A percentile compares a stretch with the other conserved stretches of the same genome.
phyloP scores from a whole-genome alignment of 768 basidiomycete genomes.

The Pleurotus ostreatus region DNA sequence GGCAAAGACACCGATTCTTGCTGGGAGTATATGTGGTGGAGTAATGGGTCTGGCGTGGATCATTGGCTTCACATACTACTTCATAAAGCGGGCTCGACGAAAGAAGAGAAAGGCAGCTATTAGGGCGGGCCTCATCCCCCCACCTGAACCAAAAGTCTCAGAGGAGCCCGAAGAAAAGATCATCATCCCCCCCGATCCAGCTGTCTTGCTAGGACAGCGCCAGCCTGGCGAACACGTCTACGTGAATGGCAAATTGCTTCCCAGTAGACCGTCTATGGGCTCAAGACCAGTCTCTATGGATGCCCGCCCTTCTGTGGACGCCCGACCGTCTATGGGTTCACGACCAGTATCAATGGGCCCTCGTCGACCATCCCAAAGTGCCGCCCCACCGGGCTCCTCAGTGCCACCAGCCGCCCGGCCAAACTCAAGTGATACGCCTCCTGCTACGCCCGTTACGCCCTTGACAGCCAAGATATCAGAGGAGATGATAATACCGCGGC shows the following conservation, averaged over 20 bases:
- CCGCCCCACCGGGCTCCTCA: not conserved
- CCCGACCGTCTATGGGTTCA: too few relatives aligned
- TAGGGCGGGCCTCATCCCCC: slow-evolving; percentile 27
- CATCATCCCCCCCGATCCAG: slow-evolving; percentile 66
- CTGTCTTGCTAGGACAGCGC: slow-evolving; percentile 47
- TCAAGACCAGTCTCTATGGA: too few relatives aligned
- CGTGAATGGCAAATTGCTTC: slow-evolving; percentile 12
- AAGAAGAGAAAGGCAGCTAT: slow-evolving; percentile 40
- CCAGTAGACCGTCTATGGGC: too few relatives aligned
- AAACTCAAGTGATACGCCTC: not conserved
- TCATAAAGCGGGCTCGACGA: slow-evolving; percentile 47
- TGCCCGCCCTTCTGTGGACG: too few relatives aligned
- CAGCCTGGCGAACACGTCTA: slow-evolving; percentile 33
- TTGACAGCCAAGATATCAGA: slow-evolving; percentile 15
- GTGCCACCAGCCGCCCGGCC: not conserved
- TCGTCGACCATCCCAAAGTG: not conserved
- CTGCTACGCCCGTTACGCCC: slow-evolving; percentile 3
- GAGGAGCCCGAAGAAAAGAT: slow-evolving; percentile 32
- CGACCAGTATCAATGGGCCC: slow-evolving; percentile 11
- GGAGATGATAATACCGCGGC: slow-evolving; percentile 13
- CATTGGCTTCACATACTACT: slow-evolving; percentile 54
- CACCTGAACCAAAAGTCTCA: slow-evolving; percentile 2
- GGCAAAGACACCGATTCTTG: slow-evolving; percentile 57
- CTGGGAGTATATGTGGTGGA: slow-evolving; percentile 54
- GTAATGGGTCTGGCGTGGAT: slow-evolving; percentile 48